phyloP scores from a whole-genome alignment of 1,284 basidiomycete genomes.

The Cerrena zonata region DNA sequence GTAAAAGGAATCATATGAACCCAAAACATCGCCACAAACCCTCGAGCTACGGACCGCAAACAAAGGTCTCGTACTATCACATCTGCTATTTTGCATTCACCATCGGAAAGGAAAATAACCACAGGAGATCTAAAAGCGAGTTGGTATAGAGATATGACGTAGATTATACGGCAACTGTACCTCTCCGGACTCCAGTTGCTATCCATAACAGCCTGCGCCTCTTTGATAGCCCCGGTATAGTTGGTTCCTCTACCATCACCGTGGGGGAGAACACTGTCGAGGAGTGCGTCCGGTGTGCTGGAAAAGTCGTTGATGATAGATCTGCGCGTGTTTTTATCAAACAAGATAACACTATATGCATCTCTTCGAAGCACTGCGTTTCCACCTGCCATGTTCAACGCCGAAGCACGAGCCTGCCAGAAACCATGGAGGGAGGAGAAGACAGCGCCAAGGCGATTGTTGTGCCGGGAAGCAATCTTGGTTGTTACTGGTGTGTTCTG shows the following conservation, averaged over 20 bases:
- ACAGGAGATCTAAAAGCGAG: constrained; percentile 40
- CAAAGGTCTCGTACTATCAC: constrained; percentile 41
- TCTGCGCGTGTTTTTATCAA: constrained; percentile 28
- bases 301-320: constrained; percentile 44
- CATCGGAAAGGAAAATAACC: constrained; percentile 61
- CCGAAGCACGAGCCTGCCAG: constrained; percentile 48
- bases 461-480: constrained; percentile 30
- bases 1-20: too few species aligned
- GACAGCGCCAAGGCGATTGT: constrained; percentile 56
- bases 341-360: constrained; percentile 54
- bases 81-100: constrained; percentile 43
- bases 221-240: constrained; percentile 38
- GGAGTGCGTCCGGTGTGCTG: constrained; percentile 42
- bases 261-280: constrained; percentile 35
- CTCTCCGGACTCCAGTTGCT: constrained; percentile 51
- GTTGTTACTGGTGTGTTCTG: constrained; percentile 38
- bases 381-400: constrained; percentile 24
- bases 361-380: constrained; percentile 36
- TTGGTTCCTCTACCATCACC: constrained; percentile 39
- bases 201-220: constrained; percentile 38
- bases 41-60: constrained; percentile 39
- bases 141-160: neutral
- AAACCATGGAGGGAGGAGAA: constrained; percentile 49
- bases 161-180: constrained; percentile 23
- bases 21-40: constrained; percentile 30